Percentiles rank a stretch among this genome's conserved stretches.
phyloP scores from a whole-genome alignment of 371 early-diverging fungal species.

The Nosema muscidifuracis region DNA sequence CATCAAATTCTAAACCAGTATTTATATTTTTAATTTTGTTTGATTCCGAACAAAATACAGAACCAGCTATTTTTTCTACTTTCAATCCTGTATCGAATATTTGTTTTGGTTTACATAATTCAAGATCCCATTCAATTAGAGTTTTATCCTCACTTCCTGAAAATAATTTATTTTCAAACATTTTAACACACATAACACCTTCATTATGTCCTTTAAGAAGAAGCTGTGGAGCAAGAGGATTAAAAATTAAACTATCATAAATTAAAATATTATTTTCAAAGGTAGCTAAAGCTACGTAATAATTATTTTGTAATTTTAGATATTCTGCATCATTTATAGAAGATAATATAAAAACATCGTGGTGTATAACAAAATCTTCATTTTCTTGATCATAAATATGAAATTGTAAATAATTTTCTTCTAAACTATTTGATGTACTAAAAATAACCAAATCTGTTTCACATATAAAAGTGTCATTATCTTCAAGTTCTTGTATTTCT shows the following conservation, averaged over 20 bases:
- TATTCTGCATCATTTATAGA: slow-evolving; percentile 36
- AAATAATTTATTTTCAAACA: slow-evolving; percentile 5
- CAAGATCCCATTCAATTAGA: slow-evolving; percentile 52
- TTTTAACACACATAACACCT: slow-evolving; percentile 10
- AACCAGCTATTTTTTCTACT: slow-evolving; percentile 13
- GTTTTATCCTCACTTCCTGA: slow-evolving; percentile 32
- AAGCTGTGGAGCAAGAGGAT: slow-evolving; percentile 37
- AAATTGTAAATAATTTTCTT: slow-evolving; percentile 31
- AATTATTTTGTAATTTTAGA: neutral
- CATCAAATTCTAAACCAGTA: neutral
- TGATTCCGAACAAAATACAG: neutral
- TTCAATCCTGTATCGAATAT: neutral
- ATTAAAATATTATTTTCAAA: slow-evolving; percentile 42
- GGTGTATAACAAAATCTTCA: slow-evolving; percentile 37
- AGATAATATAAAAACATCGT: slow-evolving; percentile 42
- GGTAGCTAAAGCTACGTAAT: slow-evolving; percentile 43
- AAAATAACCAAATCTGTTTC: slow-evolving; percentile 38
- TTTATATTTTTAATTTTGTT: slow-evolving; percentile 3
- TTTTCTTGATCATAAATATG: slow-evolving; percentile 26
- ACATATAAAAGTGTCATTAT: slow-evolving; percentile 27
- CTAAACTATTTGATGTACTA: slow-evolving; percentile 42
- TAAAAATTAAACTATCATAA: slow-evolving; percentile 41
- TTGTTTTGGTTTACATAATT: neutral
- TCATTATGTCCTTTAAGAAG: slow-evolving; percentile 43
- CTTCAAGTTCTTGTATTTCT: slow-evolving; percentile 9